Conservation (phyloP, 768 basidiomycete genomes). For the Leccinellum rugosiceps region DNA sequence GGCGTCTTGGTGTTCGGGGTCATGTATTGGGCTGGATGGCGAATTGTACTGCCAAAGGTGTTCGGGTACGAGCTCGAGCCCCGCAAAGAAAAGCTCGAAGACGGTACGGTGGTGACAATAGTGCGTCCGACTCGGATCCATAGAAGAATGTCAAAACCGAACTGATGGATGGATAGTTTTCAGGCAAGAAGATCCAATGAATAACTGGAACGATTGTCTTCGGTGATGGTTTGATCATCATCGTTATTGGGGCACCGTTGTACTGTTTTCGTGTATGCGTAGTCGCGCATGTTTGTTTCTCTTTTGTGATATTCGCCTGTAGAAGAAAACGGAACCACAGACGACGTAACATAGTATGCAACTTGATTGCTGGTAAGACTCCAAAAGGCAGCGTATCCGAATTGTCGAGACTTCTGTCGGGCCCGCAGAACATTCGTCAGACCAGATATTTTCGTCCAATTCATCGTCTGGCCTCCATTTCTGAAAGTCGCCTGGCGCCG, state of each 20-base stretch:
- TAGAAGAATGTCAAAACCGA: background rate
- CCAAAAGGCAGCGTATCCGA: background rate
- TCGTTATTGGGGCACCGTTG: background rate
- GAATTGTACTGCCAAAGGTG: slow-evolving; percentile 45
- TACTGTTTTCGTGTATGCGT: background rate
- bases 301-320: too few species aligned
- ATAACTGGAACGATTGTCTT: background rate
- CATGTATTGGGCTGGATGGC: slow-evolving; percentile 55
- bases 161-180: background rate
- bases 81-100: slow-evolving; percentile 45
- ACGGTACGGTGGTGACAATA: slow-evolving; percentile 53
- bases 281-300: background rate
- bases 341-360: background rate
- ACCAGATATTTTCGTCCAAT: too few species aligned
- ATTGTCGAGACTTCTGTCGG: too few species aligned
- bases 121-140: slow-evolving; percentile 31
- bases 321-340: too few species aligned
- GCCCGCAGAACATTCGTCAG: too few species aligned
- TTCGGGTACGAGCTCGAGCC: slow-evolving; percentile 48
- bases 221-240: background rate
- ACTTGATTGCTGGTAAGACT: background rate
- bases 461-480: too few species aligned
- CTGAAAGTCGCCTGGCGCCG: too few species aligned
- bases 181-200: background rate
- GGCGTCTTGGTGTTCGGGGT: slow-evolving; percentile 44